These are phyloP conservation scores for Melampsora medusae DNA, from an alignment of 1,284 basidiomycete genomes.

Conservation along the genomic window DNA sequence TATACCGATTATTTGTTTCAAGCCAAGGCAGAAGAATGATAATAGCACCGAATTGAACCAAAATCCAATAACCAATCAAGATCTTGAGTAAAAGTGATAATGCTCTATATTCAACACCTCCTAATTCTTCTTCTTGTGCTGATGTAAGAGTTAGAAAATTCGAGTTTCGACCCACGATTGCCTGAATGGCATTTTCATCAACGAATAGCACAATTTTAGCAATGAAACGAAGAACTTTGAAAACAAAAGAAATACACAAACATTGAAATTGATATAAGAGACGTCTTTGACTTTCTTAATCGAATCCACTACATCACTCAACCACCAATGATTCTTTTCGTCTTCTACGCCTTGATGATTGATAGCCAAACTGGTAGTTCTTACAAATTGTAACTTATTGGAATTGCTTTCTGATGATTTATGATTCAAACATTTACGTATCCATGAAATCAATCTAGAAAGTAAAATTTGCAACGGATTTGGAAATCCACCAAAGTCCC, in stretches of 20 bases:
- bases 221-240: background rate
- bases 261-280: slow-evolving; percentile 57
- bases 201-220: background rate
- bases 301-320: slow-evolving; percentile 37
- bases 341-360: slow-evolving; percentile 50
- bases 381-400: slow-evolving; percentile 63
- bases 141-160: slow-evolving; percentile 74
- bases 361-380: slow-evolving; percentile 64
- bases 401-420: slow-evolving; percentile 59
- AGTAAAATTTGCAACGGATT: slow-evolving; percentile 68
- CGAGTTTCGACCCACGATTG: slow-evolving; percentile 80
- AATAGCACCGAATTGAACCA: slow-evolving; percentile 47
- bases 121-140: slow-evolving; percentile 84
- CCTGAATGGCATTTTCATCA: slow-evolving; percentile 49
- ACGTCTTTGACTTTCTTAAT: slow-evolving; percentile 49
- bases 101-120: slow-evolving; percentile 91
- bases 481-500: slow-evolving; percentile 81
- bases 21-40: slow-evolving; percentile 52
- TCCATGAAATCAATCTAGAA: slow-evolving; percentile 50
- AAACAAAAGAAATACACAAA: slow-evolving; percentile 63
- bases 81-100: slow-evolving; percentile 66
- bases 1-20: slow-evolving; percentile 48
- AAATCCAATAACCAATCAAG: slow-evolving; percentile 49
- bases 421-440: slow-evolving; percentile 16
- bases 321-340: slow-evolving; percentile 48